Percentiles rank a stretch among this genome's conserved stretches.
phyloP scores from a whole-genome alignment of 1,284 basidiomycete genomes.

The Cystobasidium slooffiae region DNA sequence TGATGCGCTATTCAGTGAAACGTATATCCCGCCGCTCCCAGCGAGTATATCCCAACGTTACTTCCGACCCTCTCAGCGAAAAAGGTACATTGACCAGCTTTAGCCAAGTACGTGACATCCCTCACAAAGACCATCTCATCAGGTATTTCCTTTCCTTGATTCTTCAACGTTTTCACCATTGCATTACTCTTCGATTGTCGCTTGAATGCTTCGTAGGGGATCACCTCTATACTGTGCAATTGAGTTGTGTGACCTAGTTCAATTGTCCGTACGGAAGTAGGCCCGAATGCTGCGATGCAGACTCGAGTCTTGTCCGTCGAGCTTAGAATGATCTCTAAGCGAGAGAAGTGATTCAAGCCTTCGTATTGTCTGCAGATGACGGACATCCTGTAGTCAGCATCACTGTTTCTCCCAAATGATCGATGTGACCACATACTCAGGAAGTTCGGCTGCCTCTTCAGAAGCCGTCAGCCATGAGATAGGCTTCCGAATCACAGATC shows the following conservation, averaged over 20 bases:
- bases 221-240: slow-evolving; percentile 26
- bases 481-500: slow-evolving; percentile 50
- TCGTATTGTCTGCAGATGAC: slow-evolving; percentile 22
- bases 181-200: slow-evolving; percentile 22
- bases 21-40: slow-evolving; percentile 16
- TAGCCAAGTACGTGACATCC: slow-evolving; percentile 45
- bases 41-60: slow-evolving; percentile 27
- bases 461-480: slow-evolving; percentile 44
- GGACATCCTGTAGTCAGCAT: too few relatives aligned
- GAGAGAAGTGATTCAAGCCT: slow-evolving; percentile 27
- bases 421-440: slow-evolving; percentile 2
- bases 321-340: slow-evolving; percentile 39
- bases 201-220: slow-evolving; percentile 35
- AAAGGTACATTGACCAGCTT: slow-evolving; percentile 44
- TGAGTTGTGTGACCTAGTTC: slow-evolving; percentile 25
- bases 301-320: slow-evolving; percentile 33
- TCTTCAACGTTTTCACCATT: neutral
- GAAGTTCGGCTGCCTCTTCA: neutral
- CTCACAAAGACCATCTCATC: slow-evolving; percentile 37
- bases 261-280: slow-evolving; percentile 17
- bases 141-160: neutral
- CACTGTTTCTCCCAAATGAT: too few relatives aligned
- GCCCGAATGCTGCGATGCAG: slow-evolving; percentile 39
- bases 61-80: slow-evolving; percentile 45
- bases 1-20: too few relatives aligned